phyloP scores from a whole-genome alignment of 345 rosid genomes.

The Ricinus communis region DNA sequence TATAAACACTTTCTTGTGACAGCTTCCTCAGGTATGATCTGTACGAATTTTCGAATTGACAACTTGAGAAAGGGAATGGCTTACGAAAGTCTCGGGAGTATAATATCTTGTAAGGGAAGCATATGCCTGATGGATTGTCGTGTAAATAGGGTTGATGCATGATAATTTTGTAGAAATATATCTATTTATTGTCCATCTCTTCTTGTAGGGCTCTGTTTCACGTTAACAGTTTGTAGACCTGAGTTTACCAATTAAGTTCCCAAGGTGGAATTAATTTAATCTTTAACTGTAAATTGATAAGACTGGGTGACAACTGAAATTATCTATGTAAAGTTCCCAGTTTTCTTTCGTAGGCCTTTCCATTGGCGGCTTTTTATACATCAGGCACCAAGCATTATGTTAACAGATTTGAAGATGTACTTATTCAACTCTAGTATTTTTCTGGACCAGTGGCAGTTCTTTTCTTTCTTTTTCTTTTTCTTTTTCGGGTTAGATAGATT shows the following conservation, averaged over 20 bases:
- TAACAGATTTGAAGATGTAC: not conserved
- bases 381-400: not conserved
- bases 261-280: slow-evolving; percentile 7
- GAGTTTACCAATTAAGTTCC: not conserved
- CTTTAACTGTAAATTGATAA: slow-evolving; percentile 11
- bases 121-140: slow-evolving; percentile 8
- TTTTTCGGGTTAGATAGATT: not conserved
- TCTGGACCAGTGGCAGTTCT: not conserved
- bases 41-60: slow-evolving; percentile 1
- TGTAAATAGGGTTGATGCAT: slow-evolving; percentile 23
- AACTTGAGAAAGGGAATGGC: not conserved
- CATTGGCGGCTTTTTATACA: not conserved
- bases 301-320: not conserved
- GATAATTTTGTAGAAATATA: slow-evolving; percentile 22
- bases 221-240: slow-evolving; percentile 5
- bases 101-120: slow-evolving; percentile 10
- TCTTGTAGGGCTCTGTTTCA: not conserved
- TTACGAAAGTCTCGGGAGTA: not conserved
- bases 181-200: not conserved
- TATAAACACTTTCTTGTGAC: not conserved
- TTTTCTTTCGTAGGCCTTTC: slow-evolving; percentile 1
- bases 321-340: slow-evolving; percentile 1
- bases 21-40: not conserved
- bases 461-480: not conserved
- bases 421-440: not conserved